Percentiles rank a stretch among this genome's conserved stretches.
phyloP scores from a whole-genome alignment of 768 basidiomycete species.

The Boletus pseudo-olivaceus region DNA sequence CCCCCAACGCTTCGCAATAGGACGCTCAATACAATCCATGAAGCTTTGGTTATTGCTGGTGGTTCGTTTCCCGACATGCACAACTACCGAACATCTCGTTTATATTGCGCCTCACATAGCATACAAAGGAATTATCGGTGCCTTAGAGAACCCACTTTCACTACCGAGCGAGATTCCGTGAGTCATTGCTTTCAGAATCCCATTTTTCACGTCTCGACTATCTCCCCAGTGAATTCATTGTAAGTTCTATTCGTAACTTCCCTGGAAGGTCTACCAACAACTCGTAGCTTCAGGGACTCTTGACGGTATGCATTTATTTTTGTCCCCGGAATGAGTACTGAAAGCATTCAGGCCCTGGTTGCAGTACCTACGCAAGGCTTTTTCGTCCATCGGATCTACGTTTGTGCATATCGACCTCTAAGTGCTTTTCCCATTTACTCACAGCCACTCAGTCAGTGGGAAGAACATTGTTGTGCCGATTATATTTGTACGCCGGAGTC shows the following conservation, averaged over 20 bases:
- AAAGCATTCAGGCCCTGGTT: neutral
- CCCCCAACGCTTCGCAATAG: constrained; percentile 1
- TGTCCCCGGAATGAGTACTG: neutral
- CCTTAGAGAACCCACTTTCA: neutral
- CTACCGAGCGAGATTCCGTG: neutral
- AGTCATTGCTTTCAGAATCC: neutral
- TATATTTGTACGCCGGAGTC: constrained; percentile 8
- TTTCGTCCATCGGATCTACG: constrained; percentile 12
- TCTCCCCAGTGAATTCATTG: constrained; percentile 3
- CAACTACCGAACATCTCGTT: neutral
- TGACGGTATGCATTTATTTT: neutral
- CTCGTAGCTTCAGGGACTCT: constrained; percentile 5
- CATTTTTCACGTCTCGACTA: neutral
- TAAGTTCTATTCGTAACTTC: neutral
- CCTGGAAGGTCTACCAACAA: neutral
- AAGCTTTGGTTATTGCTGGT: constrained; percentile 4
- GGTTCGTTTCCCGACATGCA: constrained; percentile 1
- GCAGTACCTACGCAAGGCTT: constrained; percentile 7
- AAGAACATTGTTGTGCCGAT: constrained; percentile 3
- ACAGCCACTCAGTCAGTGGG: constrained; percentile 3
- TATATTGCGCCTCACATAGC: neutral
- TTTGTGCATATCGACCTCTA: neutral
- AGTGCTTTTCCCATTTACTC: neutral
- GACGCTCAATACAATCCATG: constrained; percentile 10
- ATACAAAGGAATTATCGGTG: constrained; percentile 7